Base-by-base conservation (phyloP, 2,329 filamentous ascomycete genomes). In the Ascochyta viciae-villosae region DNA sequence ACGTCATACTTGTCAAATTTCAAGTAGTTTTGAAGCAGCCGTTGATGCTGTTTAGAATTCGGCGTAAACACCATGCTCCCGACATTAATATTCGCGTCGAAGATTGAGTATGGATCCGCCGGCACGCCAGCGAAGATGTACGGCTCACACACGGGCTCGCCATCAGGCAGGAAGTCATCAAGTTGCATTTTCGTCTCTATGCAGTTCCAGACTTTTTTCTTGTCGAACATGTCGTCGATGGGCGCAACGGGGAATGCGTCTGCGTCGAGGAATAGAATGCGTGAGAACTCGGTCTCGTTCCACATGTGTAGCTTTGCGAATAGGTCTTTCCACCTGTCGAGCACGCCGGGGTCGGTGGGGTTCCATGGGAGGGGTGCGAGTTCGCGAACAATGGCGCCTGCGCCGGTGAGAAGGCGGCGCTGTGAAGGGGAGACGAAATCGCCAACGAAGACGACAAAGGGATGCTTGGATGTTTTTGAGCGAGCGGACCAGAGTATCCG, bases 291-390 rank as follows among this genome's bases (percentile, higher is more conserved):
- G 0, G 64, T 71, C 45, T 74, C 66, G 7, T 62, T 64, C 72
- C 71, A 75, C 69, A 75, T 74, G 57, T 74, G 64, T 16, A 75
- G 62, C 41, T 75, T 75, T 5, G 71, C 67, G 50, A 75, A 75
- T 3, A 74, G 68, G 40, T 75, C 71, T 48, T 64, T 68, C 70
- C 71, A 74, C 2, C 73, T 61, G 19, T 58, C 50, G 31, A 67
- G 62, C 7, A 67, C 58, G 9, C 63, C 64, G 1, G 52, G 31
- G 4, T 61, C 57, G 19, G 68, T 64, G 23, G 70, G 70, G 8
- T 66, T 60, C 70, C 71, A 74, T 10, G 64, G 56, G 0, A 74
- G 43, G 2, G 68, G 61, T 1, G 56, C 47, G 12, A 75, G 71
- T 41, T 74, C 71, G 19, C 70, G 70, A 1, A 75, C 71, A 0